These are phyloP conservation scores for Cyberlindnera mrakii DNA, from an alignment of 805 yeast genomes.

Conservation along the genomic window DNA sequence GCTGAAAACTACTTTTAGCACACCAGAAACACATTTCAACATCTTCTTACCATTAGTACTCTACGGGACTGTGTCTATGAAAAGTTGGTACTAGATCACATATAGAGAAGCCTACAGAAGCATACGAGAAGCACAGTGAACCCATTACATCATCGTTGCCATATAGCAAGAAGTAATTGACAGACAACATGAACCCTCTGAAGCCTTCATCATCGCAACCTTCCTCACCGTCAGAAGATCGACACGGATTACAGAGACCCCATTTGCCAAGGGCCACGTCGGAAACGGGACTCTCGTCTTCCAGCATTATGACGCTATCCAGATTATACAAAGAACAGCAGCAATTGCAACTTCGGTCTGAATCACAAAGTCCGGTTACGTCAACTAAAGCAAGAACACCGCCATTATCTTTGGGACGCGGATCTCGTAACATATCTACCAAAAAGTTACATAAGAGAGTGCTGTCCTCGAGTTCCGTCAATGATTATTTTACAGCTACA, in stretches of 20 bases:
- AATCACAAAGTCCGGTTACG: slow-evolving; percentile 6
- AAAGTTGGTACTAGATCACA: too few species aligned
- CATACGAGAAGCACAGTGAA: too few species aligned
- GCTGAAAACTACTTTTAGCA: too few species aligned
- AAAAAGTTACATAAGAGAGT: slow-evolving; percentile 21
- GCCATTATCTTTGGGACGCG: not conserved
- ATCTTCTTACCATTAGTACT: too few species aligned
- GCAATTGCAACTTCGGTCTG: slow-evolving; percentile 4
- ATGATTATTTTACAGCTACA: slow-evolving; percentile 11
- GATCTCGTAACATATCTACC: not conserved
- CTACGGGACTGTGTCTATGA: too few species aligned
- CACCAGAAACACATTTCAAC: too few species aligned
- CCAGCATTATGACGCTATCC: slow-evolving; percentile 23
- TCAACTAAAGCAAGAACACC: slow-evolving; percentile 2
- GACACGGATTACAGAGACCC: not conserved
- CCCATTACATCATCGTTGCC: too few species aligned
- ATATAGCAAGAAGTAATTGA: too few species aligned
- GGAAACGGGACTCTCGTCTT: slow-evolving; percentile 13
- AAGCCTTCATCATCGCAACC: not conserved
- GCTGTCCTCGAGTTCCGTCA: slow-evolving; percentile 17
- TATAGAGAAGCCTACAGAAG: too few species aligned
- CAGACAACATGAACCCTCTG: not conserved
- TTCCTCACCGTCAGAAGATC: not conserved
- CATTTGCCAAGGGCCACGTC: slow-evolving; percentile 1
- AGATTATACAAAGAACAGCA: slow-evolving; percentile 18